A percentile compares a stretch with the other conserved stretches of the same genome.
Evolutionary conservation across 768 basidiomycete genomes (phyloP).

Genomic region (Cystofilobasidium macerans): DNA sequence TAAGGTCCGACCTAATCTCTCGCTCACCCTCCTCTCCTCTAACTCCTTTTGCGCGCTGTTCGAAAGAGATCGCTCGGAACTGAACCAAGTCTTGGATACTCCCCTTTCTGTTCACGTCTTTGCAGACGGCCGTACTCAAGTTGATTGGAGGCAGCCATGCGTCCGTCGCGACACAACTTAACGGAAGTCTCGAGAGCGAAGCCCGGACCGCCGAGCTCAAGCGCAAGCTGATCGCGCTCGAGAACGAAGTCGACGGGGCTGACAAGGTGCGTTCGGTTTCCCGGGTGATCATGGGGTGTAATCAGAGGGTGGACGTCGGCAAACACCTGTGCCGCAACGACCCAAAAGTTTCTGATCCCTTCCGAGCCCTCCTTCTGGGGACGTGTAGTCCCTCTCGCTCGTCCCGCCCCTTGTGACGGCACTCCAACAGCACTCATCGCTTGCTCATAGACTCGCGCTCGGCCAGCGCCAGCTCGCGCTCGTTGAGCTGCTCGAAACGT

Average conservation of each 20-base stretch:
- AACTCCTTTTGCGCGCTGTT: not conserved
- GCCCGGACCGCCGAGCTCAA: constrained; percentile 6
- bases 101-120: not conserved
- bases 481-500: constrained; percentile 10
- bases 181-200: constrained; percentile 5
- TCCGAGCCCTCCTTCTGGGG: not conserved
- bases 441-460: not conserved
- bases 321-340: not conserved
- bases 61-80: too few species aligned
- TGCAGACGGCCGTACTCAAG: constrained; percentile 12
- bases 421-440: not conserved
- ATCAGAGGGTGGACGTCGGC: not conserved
- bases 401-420: not conserved
- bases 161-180: constrained; percentile 1
- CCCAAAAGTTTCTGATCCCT: too few species aligned
- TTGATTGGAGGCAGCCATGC: constrained; percentile 14
- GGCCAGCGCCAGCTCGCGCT: constrained; percentile 6
- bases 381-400: not conserved
- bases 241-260: constrained; percentile 10
- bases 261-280: constrained; percentile 3
- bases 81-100: too few species aligned
- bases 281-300: too few species aligned
- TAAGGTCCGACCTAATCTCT: constrained; percentile 3
- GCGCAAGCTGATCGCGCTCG: constrained; percentile 9
- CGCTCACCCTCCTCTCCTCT: not conserved